phyloP scores from a whole-genome alignment of 1,139 yeast species.

The Yamadazyma diospyri region DNA sequence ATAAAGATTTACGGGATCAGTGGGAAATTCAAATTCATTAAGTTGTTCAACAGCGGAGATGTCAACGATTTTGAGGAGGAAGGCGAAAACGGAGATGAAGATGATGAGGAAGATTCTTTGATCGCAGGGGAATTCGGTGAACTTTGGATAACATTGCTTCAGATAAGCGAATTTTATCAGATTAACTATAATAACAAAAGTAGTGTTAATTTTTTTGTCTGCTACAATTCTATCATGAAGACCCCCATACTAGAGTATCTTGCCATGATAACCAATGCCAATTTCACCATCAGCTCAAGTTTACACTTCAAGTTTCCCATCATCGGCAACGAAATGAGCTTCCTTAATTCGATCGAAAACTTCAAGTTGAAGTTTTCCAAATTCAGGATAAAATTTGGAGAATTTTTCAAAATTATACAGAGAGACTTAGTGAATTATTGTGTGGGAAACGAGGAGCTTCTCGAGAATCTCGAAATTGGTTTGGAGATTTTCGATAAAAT shows the following conservation, averaged over 20 bases:
- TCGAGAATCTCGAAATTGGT: slow-evolving; percentile 42
- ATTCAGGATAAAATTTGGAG: slow-evolving; percentile 59
- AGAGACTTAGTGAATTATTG: slow-evolving; percentile 41
- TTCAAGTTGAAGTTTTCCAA: slow-evolving; percentile 62
- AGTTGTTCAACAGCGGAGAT: slow-evolving; percentile 65
- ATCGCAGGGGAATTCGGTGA: slow-evolving; percentile 65
- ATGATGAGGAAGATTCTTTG: slow-evolving; percentile 11
- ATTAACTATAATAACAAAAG: slow-evolving; percentile 16
- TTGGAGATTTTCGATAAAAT: slow-evolving; percentile 59
- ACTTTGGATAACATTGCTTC: slow-evolving; percentile 70
- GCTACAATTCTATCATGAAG: slow-evolving; percentile 66
- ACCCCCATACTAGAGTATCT: slow-evolving; percentile 66
- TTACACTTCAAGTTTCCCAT: slow-evolving; percentile 71
- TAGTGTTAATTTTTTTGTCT: slow-evolving; percentile 59
- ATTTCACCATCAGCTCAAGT: slow-evolving; percentile 69
- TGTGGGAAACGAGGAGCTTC: slow-evolving; percentile 23
- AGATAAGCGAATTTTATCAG: slow-evolving; percentile 55
- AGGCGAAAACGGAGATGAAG: slow-evolving; percentile 2
- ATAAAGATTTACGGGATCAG: slow-evolving; percentile 68
- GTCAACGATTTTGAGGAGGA: slow-evolving; percentile 17
- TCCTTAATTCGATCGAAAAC: slow-evolving; percentile 57
- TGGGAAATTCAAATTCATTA: slow-evolving; percentile 65
- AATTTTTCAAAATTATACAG: slow-evolving; percentile 61
- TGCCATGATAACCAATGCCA: slow-evolving; percentile 65
- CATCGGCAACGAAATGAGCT: slow-evolving; percentile 67